Percentiles rank a stretch among this genome's conserved stretches.
These are phyloP conservation scores for Serendipita sp. DNA, from an alignment of 768 basidiomycete species.

Conservation along the genomic window DNA sequence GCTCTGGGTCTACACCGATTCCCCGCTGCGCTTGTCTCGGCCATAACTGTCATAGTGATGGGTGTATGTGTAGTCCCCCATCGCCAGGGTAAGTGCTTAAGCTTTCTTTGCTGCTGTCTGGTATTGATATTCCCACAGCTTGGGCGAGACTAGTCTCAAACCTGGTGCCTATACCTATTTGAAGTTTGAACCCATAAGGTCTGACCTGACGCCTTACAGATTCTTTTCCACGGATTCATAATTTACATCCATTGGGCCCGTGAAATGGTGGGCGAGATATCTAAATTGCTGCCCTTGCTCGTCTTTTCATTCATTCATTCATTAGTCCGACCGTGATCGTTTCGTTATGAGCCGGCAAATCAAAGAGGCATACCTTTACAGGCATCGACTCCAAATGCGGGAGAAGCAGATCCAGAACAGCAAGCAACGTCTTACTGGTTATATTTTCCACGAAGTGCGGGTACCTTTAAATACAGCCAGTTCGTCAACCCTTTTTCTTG, in stretches of 20 bases:
- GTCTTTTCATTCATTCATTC: neutral
- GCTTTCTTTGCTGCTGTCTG: conserved; percentile 12
- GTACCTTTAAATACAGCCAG: conserved; percentile 67
- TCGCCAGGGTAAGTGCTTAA: conserved; percentile 8
- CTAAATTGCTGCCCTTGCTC: neutral
- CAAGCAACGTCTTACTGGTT: conserved; percentile 36
- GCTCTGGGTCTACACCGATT: conserved; percentile 15
- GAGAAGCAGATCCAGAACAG: conserved; percentile 6
- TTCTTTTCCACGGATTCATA: conserved; percentile 5
- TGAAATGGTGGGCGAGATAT: conserved; percentile 5
- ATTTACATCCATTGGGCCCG: conserved; percentile 10
- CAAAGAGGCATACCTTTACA: neutral
- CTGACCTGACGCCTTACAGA: neutral
- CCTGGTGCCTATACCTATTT: neutral
- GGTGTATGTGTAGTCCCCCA: conserved; percentile 12
- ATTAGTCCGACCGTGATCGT: neutral
- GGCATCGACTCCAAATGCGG: neutral
- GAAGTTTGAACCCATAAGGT: too few relatives aligned
- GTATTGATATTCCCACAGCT: conserved; percentile 11
- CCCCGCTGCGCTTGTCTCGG: conserved; percentile 12
- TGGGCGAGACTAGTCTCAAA: neutral
- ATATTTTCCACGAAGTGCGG: conserved; percentile 40
- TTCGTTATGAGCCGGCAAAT: conserved; percentile 3
- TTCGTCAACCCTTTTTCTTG: conserved; percentile 9
- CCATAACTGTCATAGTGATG: conserved; percentile 15